Conservation (phyloP, 805 yeast genomes). For the Starmerella bacillaris region DNA sequence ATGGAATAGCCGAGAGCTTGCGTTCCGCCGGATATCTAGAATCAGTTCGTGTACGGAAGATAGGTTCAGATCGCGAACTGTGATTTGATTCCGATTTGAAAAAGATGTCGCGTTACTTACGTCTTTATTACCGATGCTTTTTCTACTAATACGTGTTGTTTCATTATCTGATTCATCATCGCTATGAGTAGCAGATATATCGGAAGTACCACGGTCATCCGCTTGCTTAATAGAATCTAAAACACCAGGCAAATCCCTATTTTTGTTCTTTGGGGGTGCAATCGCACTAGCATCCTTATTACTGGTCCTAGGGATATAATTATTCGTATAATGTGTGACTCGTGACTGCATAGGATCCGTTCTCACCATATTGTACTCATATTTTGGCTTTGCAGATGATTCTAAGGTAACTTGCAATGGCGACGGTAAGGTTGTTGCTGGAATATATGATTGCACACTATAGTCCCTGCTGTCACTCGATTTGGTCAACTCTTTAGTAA, state of each 20-base stretch:
- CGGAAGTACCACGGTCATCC: too few species aligned
- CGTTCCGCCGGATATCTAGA: slow-evolving; percentile 29
- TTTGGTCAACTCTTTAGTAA: slow-evolving; percentile 35
- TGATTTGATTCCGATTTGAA: background rate
- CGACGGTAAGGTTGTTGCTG: background rate
- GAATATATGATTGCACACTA: slow-evolving; percentile 32
- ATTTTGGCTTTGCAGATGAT: slow-evolving; percentile 15
- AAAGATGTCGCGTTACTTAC: too few species aligned
- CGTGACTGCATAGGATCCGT: slow-evolving; percentile 46
- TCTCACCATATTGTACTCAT: slow-evolving; percentile 51
- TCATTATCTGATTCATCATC: too few species aligned
- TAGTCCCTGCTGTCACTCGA: slow-evolving; percentile 55
- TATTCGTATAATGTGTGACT: background rate
- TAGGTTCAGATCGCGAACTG: slow-evolving; percentile 8
- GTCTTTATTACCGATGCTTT: too few species aligned
- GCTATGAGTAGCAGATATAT: too few species aligned
- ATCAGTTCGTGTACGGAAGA: slow-evolving; percentile 35
- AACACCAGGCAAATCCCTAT: too few species aligned
- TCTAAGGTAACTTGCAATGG: too few species aligned
- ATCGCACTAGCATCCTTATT: too few species aligned
- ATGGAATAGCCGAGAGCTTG: slow-evolving; percentile 41
- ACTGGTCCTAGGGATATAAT: too few species aligned
- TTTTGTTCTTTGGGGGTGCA: too few species aligned
- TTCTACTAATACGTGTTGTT: too few species aligned
- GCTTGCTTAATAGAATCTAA: too few species aligned